A percentile compares a stretch with the other conserved stretches of the same genome.
These are phyloP conservation scores for Penicillium cosmopolitanum DNA, from an alignment of 495 filamentous ascomycete genomes.

Conservation along the genomic window DNA sequence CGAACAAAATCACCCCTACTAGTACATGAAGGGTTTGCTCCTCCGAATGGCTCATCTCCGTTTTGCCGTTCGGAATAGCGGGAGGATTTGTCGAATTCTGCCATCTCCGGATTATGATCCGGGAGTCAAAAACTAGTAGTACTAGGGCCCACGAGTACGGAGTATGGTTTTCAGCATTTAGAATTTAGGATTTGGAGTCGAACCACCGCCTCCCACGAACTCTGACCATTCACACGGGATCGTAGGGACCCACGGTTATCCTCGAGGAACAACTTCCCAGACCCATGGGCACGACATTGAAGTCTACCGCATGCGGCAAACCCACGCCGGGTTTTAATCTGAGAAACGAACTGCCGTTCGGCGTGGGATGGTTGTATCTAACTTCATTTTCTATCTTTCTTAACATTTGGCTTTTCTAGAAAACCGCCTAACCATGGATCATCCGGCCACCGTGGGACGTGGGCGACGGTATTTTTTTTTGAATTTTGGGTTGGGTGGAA, in stretches of 20 bases:
- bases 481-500: constrained; percentile 6
- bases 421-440: constrained; percentile 17
- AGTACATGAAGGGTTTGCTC: background rate
- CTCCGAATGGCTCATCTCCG: constrained; percentile 4
- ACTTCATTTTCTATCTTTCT: constrained; percentile 4
- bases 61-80: background rate
- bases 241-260: constrained; percentile 23
- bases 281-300: constrained; percentile 21
- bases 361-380: background rate
- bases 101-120: constrained; percentile 1
- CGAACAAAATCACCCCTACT: background rate
- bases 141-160: background rate
- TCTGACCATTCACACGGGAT: background rate
- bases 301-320: constrained; percentile 18
- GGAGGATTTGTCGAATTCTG: background rate
- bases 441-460: constrained; percentile 10
- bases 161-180: background rate
- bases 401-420: constrained; percentile 18
- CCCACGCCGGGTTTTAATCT: constrained; percentile 3
- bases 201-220: background rate
- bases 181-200: constrained; percentile 4
- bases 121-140: background rate
- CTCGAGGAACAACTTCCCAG: constrained; percentile 16
- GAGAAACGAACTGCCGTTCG: constrained; percentile 2
- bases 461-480: constrained; percentile 1